phyloP scores from a whole-genome alignment of 208 protist genomes.

The Leptomonas seymouri region DNA sequence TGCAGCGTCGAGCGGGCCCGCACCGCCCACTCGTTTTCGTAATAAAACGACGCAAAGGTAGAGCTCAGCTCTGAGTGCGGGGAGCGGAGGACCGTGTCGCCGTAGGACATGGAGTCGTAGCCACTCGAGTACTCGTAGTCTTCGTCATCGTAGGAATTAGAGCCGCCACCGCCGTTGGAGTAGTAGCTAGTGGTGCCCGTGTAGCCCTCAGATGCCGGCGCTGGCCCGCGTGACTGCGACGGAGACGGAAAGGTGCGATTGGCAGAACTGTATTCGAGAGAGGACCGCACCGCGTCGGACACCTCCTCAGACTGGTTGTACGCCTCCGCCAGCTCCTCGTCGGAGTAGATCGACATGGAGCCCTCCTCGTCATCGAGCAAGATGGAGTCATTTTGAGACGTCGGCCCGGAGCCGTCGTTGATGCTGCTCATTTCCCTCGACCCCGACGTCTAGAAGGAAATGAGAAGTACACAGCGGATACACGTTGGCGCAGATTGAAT shows the following conservation, averaged over 20 bases:
- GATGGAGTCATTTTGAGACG: constrained; percentile 61
- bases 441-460: too few relatives aligned
- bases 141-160: constrained; percentile 35
- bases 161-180: constrained; percentile 22
- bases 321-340: constrained; percentile 34
- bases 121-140: constrained; percentile 37
- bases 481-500: too few relatives aligned
- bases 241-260: constrained; percentile 30
- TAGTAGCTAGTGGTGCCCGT: constrained; percentile 32
- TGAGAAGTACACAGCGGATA: too few relatives aligned
- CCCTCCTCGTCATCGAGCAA: constrained; percentile 41
- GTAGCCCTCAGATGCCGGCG: constrained; percentile 20
- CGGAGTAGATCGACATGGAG: constrained; percentile 42
- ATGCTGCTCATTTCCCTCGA: constrained; percentile 62
- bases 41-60: constrained; percentile 81
- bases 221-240: constrained; percentile 17
- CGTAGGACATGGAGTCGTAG: constrained; percentile 44
- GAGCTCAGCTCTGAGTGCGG: constrained; percentile 80
- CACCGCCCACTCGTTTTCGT: constrained; percentile 58
- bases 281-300: constrained; percentile 23
- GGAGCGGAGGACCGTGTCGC: constrained; percentile 61
- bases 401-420: constrained; percentile 51
- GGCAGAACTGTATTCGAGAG: constrained; percentile 37
- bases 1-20: constrained; percentile 30
- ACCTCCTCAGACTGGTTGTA: constrained; percentile 20